Percentiles rank a stretch among this genome's conserved stretches.
phyloP scores from a whole-genome alignment of 2,329 filamentous ascomycete genomes.

The Arthroderma sp. region DNA sequence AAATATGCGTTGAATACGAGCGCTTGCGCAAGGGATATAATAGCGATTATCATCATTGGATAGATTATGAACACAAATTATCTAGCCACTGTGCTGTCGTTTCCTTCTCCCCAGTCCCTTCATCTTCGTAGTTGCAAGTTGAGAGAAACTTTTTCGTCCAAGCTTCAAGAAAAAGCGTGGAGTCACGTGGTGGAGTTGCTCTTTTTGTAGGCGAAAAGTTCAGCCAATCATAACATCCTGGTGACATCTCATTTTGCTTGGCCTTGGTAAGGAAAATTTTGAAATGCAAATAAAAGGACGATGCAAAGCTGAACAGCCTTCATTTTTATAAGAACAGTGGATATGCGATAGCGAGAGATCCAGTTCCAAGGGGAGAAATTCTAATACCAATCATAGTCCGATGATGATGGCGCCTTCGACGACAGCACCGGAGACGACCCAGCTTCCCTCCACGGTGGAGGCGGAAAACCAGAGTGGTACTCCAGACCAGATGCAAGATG shows the following conservation, averaged over 20 bases:
- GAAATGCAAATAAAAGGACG: neutral
- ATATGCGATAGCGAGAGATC: neutral
- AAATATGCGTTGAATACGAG: neutral
- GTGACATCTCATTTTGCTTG: neutral
- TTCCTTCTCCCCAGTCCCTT: neutral
- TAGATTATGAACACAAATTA: neutral
- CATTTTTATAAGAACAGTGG: neutral
- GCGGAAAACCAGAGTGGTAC: neutral
- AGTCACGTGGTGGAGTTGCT: neutral
- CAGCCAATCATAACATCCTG: neutral
- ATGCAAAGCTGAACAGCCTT: neutral
- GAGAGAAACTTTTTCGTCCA: neutral
- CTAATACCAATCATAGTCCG: neutral
- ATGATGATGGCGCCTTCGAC: neutral
- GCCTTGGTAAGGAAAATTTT: neutral
- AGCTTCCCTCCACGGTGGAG: neutral
- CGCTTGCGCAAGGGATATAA: neutral
- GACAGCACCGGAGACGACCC: neutral
- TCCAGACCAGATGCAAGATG: neutral
- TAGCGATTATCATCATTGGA: neutral
- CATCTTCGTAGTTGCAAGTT: neutral
- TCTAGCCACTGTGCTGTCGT: neutral
- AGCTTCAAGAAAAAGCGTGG: neutral
- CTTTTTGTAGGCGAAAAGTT: too few relatives aligned
- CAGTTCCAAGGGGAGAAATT: neutral